Evolutionary conservation across 2,329 filamentous ascomycete species (phyloP).

Genomic region (Pochonia chlamydosporia): DNA sequence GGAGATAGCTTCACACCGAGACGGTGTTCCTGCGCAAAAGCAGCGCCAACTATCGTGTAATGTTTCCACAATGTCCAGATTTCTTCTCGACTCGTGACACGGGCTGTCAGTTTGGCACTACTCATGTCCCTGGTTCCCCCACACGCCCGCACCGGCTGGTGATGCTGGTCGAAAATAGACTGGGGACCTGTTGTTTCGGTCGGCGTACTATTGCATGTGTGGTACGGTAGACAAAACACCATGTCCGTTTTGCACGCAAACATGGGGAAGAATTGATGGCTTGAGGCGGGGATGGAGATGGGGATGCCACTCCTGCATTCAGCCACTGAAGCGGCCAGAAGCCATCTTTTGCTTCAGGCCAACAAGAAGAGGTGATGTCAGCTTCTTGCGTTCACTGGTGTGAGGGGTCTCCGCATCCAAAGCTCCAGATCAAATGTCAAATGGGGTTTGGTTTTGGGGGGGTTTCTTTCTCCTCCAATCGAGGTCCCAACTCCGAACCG

Average conservation of each 20-base stretch:
- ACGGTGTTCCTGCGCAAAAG: not conserved
- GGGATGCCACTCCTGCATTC: not conserved
- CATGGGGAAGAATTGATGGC: not conserved
- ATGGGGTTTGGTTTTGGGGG: not conserved
- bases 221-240: no score
- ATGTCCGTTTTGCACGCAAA: not conserved
- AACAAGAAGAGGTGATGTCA: not conserved
- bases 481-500: not conserved
- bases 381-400: not conserved
- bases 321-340: not conserved
- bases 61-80: not conserved
- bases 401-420: conserved; percentile 3
- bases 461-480: not conserved
- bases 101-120: not conserved
- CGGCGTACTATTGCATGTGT: no score
- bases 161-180: not conserved
- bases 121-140: not conserved
- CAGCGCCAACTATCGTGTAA: not conserved
- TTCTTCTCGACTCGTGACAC: conserved; percentile 4
- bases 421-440: no score
- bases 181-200: no score
- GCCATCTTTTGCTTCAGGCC: no score
- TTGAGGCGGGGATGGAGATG: not conserved
- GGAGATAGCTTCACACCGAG: not conserved
- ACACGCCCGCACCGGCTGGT: not conserved